Evolutionary conservation across 2,329 filamentous ascomycete species (phyloP).

Genomic region (Fusarium circinatum): DNA sequence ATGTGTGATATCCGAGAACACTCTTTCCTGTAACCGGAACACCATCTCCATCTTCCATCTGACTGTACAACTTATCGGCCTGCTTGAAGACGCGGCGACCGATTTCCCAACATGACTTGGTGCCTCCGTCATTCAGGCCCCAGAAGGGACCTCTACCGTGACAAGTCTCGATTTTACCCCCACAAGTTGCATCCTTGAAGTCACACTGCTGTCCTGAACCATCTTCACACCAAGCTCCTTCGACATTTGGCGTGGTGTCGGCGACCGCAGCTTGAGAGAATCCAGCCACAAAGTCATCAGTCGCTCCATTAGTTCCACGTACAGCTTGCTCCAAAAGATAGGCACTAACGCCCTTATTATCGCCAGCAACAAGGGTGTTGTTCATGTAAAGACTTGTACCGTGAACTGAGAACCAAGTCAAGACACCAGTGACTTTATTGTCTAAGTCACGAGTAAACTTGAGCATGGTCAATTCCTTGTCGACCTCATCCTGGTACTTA

Average conservation of each 20-base stretch:
- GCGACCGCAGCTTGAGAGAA: conserved; percentile 3
- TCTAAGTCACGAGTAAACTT: not conserved
- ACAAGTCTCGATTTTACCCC: not conserved
- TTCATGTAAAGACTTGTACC: conserved; percentile 12
- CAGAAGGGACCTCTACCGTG: conserved; percentile 2
- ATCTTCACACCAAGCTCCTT: conserved; percentile 13
- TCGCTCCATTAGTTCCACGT: not conserved
- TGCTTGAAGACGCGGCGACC: conserved; percentile 1
- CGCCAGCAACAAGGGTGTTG: not conserved
- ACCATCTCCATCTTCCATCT: not conserved
- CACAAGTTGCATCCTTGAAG: not conserved
- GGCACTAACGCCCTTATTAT: conserved; percentile 7
- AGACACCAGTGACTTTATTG: not conserved
- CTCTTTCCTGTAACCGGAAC: not conserved
- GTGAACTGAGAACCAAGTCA: not conserved
- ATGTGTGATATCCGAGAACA: conserved; percentile 7
- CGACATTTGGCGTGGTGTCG: not conserved
- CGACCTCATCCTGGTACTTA: not conserved
- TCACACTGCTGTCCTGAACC: conserved; percentile 2
- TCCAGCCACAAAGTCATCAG: not conserved
- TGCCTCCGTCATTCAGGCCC: conserved; percentile 1
- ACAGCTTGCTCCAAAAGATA: not conserved
- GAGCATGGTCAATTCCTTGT: conserved; percentile 15
- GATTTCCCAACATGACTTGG: conserved; percentile 11
- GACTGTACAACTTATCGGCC: not conserved